Conservation (phyloP, 352 stramenopile species). For the Pythium rhizo-oryzae region DNA sequence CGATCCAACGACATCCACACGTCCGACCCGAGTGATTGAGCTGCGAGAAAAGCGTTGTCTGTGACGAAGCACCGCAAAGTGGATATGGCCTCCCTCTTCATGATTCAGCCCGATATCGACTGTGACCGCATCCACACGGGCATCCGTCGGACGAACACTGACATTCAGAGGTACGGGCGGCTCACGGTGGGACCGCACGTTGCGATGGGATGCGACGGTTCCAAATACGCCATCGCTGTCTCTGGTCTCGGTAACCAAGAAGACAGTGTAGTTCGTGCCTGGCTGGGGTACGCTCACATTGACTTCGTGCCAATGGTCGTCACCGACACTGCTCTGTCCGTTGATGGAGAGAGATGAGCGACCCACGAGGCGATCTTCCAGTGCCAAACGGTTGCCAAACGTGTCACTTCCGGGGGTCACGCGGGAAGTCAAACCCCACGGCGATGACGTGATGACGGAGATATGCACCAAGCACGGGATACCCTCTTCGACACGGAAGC, state of each 20-base stretch:
- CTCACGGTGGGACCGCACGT: slow-evolving; percentile 56
- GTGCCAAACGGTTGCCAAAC: slow-evolving; percentile 69
- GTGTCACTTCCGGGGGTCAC: slow-evolving; percentile 48
- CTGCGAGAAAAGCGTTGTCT: slow-evolving; percentile 30
- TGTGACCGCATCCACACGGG: slow-evolving; percentile 66
- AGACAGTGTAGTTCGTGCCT: slow-evolving; percentile 68
- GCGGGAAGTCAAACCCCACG: slow-evolving; percentile 38
- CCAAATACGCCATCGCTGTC: slow-evolving; percentile 76
- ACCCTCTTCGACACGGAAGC: slow-evolving; percentile 59
- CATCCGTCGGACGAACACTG: slow-evolving; percentile 51
- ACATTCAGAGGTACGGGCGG: slow-evolving; percentile 43
- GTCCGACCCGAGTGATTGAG: slow-evolving; percentile 10
- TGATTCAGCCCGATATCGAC: slow-evolving; percentile 52
- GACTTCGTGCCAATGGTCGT: slow-evolving; percentile 49
- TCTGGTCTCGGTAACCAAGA: slow-evolving; percentile 73
- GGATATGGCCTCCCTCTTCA: slow-evolving; percentile 45
- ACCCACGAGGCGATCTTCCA: slow-evolving; percentile 55
- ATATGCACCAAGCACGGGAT: slow-evolving; percentile 59
- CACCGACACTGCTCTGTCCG: slow-evolving; percentile 24
- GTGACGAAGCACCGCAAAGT: slow-evolving; percentile 64
- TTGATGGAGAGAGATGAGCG: slow-evolving; percentile 45
- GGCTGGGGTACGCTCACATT: slow-evolving; percentile 54
- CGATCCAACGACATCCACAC: slow-evolving; percentile 23
- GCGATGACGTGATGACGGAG: slow-evolving; percentile 46
- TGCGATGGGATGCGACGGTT: slow-evolving; percentile 58